phyloP scores from a whole-genome alignment of 1,284 basidiomycete genomes.

The Malassezia slooffiae region DNA sequence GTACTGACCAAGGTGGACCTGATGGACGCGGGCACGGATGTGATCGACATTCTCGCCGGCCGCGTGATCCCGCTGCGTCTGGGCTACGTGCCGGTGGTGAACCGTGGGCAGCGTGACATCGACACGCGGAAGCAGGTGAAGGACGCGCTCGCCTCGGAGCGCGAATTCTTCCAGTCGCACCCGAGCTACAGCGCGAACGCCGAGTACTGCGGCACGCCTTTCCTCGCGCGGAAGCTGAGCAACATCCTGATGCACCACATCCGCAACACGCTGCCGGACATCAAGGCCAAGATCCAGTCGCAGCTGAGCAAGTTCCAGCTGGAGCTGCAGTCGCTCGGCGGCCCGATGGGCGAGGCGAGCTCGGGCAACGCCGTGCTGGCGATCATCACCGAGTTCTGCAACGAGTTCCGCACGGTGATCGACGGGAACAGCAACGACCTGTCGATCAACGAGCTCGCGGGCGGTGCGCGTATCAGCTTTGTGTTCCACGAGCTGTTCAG shows the following conservation, averaged over 20 bases:
- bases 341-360: conserved; percentile 69
- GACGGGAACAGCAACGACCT: conserved; percentile 95
- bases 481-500: conserved; percentile 98
- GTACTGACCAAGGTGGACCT: conserved; percentile 95
- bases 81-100: conserved; percentile 93
- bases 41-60: conserved; percentile 96
- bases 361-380: conserved; percentile 77
- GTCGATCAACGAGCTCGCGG: conserved; percentile 83
- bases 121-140: conserved; percentile 71
- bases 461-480: conserved; percentile 92
- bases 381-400: conserved; percentile 93
- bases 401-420: conserved; percentile 88
- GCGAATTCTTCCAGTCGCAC: conserved; percentile 86
- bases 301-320: conserved; percentile 76
- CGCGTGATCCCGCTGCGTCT: conserved; percentile 81
- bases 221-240: conserved; percentile 91
- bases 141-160: conserved; percentile 75
- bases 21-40: conserved; percentile 95
- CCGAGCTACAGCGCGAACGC: conserved; percentile 82
- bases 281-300: conserved; percentile 79
- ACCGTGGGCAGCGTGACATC: conserved; percentile 93
- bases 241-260: conserved; percentile 99
- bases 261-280: conserved; percentile 86
- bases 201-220: conserved; percentile 93
- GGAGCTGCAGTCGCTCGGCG: conserved; percentile 76